Conservation (phyloP, 2,329 filamentous ascomycete genomes). For the Neonectria hederae region DNA sequence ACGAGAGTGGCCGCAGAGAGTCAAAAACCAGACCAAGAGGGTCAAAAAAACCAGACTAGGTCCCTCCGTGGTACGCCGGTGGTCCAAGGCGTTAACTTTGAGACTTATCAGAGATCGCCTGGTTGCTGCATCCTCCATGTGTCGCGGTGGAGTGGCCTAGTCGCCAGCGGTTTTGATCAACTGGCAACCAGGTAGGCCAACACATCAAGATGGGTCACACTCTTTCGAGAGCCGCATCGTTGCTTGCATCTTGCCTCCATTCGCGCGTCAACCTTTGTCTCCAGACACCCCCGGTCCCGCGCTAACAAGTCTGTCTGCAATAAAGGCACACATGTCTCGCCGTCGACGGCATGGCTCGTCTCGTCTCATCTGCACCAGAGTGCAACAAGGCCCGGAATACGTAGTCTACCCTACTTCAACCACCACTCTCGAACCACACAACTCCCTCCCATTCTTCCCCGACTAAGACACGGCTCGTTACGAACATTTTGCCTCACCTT, state of each 20-base stretch:
- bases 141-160: constrained; percentile 69
- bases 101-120: constrained; percentile 56
- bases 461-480: constrained; percentile 21
- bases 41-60: constrained; percentile 33
- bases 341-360: constrained; percentile 56
- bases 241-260: constrained; percentile 65
- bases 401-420: constrained; percentile 57
- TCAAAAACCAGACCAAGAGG: constrained; percentile 22
- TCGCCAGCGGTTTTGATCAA: constrained; percentile 72
- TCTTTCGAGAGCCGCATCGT: constrained; percentile 72
- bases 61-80: constrained; percentile 40
- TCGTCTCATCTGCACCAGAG: constrained; percentile 51
- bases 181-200: constrained; percentile 88
- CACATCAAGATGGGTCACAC: constrained; percentile 85
- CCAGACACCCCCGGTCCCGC: constrained; percentile 61
- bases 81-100: constrained; percentile 44
- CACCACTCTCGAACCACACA: constrained; percentile 37
- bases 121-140: constrained; percentile 55
- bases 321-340: constrained; percentile 68
- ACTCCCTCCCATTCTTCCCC: constrained; percentile 25
- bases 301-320: constrained; percentile 64
- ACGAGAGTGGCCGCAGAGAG: constrained; percentile 12
- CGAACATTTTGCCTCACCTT: constrained; percentile 47
- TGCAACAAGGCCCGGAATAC: constrained; percentile 59
- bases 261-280: constrained; percentile 50